Evolutionary conservation across 805 yeast species (phyloP), one percentile per base, ranked within the genome.

Genomic region (Lachancea meyersii): DNA sequence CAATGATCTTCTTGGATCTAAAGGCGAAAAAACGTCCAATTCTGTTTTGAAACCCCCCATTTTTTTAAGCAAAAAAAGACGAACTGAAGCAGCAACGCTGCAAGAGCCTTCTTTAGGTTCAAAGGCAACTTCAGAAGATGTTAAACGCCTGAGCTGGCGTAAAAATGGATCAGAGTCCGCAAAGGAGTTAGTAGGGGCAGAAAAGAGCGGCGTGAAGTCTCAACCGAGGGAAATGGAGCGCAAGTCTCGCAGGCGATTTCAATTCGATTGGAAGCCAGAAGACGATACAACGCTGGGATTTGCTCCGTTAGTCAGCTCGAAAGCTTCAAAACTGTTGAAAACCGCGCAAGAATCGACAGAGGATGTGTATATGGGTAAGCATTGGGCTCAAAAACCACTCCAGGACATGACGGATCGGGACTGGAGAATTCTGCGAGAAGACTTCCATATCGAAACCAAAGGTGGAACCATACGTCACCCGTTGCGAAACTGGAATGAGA

Each of bases 341-440:
- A 49, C 52, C n/a, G 45, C 43, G 43, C 23, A 34, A 49, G 53
- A 45, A 28, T 20, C 38, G 31, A 41, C 43, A 24, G 54, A 42
- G 42, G 45, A 38, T 45, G 38, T 45, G 26, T 57, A 52, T 30
- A 47, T 54, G 49, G 62, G 61, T 20, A 47, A 54, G 42, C 67
- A 64, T 47, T 93, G 97, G 97, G 64, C 77, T 0, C 71, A 77
- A 31, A 93, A 91, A 54, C 59, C 73, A 0, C 61, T 79, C 1
- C 61, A 61, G 0, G 71, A 75, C 31, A 88, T 91, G 97, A 75
- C 76, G 0, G 67, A 71, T 0, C 70, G 97, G 48, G 97, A 93
- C 60, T 91, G 97, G 97, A 71, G 96, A 44, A 81, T 87, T 26
- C 69, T 91, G 60, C 75, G 73, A 49, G 94, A 86, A 52, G 96